phyloP scores from a whole-genome alignment of 306 rosid species.

The Prunus fruticosa region DNA sequence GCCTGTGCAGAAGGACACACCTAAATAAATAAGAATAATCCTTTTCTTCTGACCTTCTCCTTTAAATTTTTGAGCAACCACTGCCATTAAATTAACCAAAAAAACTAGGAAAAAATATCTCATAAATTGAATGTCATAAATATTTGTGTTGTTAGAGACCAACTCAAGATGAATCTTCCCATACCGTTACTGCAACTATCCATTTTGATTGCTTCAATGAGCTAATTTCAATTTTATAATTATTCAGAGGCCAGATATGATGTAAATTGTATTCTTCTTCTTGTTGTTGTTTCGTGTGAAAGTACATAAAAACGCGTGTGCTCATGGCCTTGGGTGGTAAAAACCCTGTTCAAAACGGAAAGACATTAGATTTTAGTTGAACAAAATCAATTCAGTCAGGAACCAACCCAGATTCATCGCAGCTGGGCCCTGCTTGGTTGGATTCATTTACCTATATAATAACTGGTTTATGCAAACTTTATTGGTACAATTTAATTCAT shows the following conservation, averaged over 20 bases:
- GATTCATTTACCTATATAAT: no score
- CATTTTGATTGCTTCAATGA: not conserved
- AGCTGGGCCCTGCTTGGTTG: no score
- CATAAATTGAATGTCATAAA: no score
- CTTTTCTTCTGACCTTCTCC: not conserved
- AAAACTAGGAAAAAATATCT: no score
- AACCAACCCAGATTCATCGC: not conserved
- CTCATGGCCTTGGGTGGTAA: no score
- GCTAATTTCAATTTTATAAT: not conserved
- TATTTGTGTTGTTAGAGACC: not conserved
- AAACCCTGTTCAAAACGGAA: not conserved
- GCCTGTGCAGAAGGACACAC: not conserved
- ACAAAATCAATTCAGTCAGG: not conserved
- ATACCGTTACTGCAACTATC: not conserved
- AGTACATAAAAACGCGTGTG: not conserved
- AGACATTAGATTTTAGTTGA: not conserved
- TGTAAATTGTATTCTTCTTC: not conserved
- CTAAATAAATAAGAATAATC: not conserved
- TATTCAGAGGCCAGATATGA: not conserved
- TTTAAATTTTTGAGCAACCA: not conserved
- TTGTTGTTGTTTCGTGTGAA: not conserved
- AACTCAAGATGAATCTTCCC: not conserved
- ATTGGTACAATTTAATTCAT: no score
- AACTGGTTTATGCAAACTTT: no score
- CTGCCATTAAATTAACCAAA: no score